Evolutionary conservation across 208 protist species (phyloP).

Genomic region (Phytomonas sp.): DNA sequence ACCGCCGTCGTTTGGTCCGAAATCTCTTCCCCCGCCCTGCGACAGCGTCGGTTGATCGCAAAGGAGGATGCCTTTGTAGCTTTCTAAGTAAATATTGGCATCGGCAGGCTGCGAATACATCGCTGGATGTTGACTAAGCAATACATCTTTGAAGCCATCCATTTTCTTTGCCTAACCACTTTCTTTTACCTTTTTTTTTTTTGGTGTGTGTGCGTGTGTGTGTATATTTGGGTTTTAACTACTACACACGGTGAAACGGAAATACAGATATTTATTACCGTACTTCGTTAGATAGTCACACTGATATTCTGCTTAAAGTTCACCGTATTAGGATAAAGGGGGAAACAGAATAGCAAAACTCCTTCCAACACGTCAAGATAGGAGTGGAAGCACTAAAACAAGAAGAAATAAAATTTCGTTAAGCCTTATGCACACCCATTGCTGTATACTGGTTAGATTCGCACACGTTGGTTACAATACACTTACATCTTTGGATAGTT

Average conservation of each 20-base stretch:
- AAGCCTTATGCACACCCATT: neutral
- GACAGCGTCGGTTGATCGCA: constrained; percentile 56
- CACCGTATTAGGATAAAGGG: neutral
- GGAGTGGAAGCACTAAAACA: neutral
- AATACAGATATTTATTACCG: neutral
- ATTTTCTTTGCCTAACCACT: constrained; percentile 17
- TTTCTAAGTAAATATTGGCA: constrained; percentile 59
- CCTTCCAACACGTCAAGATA: neutral
- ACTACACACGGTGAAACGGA: neutral
- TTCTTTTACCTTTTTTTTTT: neutral
- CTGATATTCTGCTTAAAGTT: neutral
- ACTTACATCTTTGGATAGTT: neutral
- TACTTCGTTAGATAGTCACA: neutral
- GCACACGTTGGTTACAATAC: neutral
- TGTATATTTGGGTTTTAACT: neutral
- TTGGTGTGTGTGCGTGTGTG: constrained; percentile 5
- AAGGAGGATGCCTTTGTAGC: constrained; percentile 90
- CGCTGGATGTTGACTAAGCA: constrained; percentile 76
- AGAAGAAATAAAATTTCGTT: neutral
- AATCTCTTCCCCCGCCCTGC: constrained; percentile 8
- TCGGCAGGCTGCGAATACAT: constrained; percentile 48
- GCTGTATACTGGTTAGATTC: neutral
- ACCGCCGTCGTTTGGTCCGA: neutral
- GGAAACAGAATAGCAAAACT: neutral
- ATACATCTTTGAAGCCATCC: constrained; percentile 87